phyloP scores from a whole-genome alignment of 2,329 filamentous ascomycete genomes.

The Ciborinia camelliae region DNA sequence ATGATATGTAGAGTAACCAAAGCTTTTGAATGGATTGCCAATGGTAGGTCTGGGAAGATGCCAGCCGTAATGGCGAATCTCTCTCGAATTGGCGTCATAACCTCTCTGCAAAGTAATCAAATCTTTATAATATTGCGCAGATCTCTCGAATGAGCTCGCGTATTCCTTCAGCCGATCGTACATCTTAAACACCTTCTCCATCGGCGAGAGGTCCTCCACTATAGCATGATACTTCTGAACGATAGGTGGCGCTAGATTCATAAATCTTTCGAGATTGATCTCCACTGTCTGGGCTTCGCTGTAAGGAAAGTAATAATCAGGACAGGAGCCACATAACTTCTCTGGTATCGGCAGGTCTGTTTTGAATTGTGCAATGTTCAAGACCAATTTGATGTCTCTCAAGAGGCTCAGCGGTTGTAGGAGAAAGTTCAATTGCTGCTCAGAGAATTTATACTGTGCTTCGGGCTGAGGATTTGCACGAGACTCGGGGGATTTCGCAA shows the following conservation, averaged over 20 bases:
- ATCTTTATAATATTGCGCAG: not conserved
- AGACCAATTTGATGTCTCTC: not conserved
- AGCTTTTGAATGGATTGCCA: constrained; percentile 16
- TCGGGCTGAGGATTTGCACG: not conserved
- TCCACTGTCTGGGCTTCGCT: not conserved
- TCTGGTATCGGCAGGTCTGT: constrained; percentile 1
- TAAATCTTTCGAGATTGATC: not conserved
- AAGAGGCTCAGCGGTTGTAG: constrained; percentile 13
- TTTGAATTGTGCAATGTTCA: not conserved
- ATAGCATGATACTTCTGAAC: constrained; percentile 5
- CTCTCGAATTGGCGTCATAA: not conserved
- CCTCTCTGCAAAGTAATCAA: constrained; percentile 1
- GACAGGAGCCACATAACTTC: not conserved
- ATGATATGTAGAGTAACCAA: not conserved
- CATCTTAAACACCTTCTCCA: constrained; percentile 16
- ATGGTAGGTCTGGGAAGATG: not conserved
- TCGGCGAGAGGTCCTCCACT: not conserved
- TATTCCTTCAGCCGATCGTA: not conserved
- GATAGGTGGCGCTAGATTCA: not conserved
- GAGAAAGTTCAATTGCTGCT: not conserved
- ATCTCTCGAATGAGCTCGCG: not conserved
- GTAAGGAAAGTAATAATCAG: constrained; percentile 12
- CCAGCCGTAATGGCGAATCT: constrained; percentile 17
- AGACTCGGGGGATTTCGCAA: not conserved
- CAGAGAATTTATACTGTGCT: not conserved